Base-by-base conservation (phyloP, 192 early-diverging fungal genomes). In the Backusella mclennaniae region DNA sequence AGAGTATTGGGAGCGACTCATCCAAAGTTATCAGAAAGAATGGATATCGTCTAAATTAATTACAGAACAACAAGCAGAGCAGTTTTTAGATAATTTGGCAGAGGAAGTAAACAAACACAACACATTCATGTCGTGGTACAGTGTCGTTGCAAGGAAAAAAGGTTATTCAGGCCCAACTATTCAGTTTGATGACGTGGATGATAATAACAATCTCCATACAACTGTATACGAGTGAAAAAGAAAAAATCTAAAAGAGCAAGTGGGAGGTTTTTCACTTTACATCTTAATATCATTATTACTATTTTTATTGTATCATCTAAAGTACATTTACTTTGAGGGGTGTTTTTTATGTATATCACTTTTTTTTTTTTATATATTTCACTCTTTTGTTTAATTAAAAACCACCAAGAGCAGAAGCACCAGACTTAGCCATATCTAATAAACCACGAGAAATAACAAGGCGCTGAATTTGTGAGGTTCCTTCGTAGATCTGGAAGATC, bases 401-500 rank as follows among this genome's bases (percentile, higher is more conserved):
- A 5, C 74, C 74, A 35, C 81, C 81, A 67, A 83, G 46, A 23
- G 76, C 77, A 44, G 33, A 35, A 38, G 74, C 74, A 56, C 81
- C 81, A 49, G 77, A 71, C 4, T 79, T 83, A 17, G 67, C 75
- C 81, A 79, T 85, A 77, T 97, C 94, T 56, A 95, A 89, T 35
- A 98, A 73, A 33, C 87, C 83, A 67, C 94, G 92, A 56, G 94
- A 95, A 83, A 97, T 95, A 73, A 98, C 93, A 59, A 97, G 78
- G 53, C 97, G 90, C 82, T 98, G 97, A 81, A 98, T 94, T 87
- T 98, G 96, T 29, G 92, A 94, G 4, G 97, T 98, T 73, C 97
- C 97, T 84, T 98, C 97, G 77, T 98, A 98, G 73, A 98, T 97
- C 83, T 94, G 94, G 87, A 96, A 97, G 80, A 97, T 96, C 87